Base-by-base conservation (phyloP, 1,284 basidiomycete species). In the Cutaneotrichosporon spelunceum region DNA sequence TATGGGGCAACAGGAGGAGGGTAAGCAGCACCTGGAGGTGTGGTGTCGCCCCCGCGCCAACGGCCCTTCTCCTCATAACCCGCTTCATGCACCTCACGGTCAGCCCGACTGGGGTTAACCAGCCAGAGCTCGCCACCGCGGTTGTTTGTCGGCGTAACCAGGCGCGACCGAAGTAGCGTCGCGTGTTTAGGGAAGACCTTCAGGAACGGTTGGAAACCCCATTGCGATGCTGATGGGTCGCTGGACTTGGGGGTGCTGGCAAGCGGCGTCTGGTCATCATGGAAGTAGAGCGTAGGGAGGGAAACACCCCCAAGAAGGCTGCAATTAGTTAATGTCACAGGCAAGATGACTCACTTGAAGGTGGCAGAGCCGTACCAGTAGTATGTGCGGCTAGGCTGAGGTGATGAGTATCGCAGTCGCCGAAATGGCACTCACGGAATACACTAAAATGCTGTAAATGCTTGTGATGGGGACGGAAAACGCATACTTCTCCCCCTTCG, bases 251-350 rank as follows among this genome's bases (percentile, higher is more conserved):
- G 47, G 10, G 61, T 66, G 11, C 70, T 68, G 30, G 72, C 65
- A 3, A 71, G 67, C 8, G 68, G 85, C 0, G 91, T 93, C 76
- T 96, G 93, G 68, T 98, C 94, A 72, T 98, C 95, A 75, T 98
- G 95, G 76, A 98, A 98, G 78, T 93, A 87, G 4, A 99, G 83
- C 0, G 90, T 93, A 0, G 93, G 92, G 0, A 97, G 83, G 0
- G 92, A 93, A 44, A 91, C 85, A 14, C 93, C 93, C 65, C 89
- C 94, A 58, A 88, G 88, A 44, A 97, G 85, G 73, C 94, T 95
- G 65, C 91, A 84, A 8, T 88, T 87, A 72, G 90, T 26, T 14
- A 26, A 11, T 6, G 3, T 36, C 14, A 16, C 10, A 14, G 67
- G 39, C 14, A 5, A 19, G 19, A n/a, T 42, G 39, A 19, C 74